A percentile compares a stretch with the other conserved stretches of the same genome.
Evolutionary conservation across 2,329 filamentous ascomycete species (phyloP).

Genomic region (Sclerotinia sclerotiorum): DNA sequence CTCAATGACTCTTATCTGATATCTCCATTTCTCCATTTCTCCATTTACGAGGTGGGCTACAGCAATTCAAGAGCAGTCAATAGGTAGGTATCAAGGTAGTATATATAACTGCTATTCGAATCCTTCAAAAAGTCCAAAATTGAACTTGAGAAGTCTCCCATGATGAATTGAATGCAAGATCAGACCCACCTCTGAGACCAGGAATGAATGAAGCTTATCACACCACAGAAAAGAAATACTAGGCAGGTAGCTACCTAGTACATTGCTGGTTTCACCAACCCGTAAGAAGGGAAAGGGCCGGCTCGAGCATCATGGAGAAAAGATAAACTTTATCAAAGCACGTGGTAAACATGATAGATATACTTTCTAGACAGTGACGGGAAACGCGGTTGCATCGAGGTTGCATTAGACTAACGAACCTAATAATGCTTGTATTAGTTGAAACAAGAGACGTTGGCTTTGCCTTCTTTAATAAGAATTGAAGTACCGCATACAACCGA

Average conservation of each 20-base stretch:
- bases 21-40: too few species aligned
- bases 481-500: neutral
- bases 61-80: neutral
- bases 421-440: constrained; percentile 2
- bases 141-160: neutral
- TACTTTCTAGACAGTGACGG: neutral
- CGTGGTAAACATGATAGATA: constrained; percentile 16
- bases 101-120: neutral
- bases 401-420: neutral
- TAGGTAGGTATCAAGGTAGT: neutral
- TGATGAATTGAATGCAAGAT: neutral
- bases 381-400: neutral
- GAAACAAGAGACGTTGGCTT: neutral
- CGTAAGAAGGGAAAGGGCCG: neutral
- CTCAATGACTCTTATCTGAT: neutral
- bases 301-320: neutral
- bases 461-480: neutral
- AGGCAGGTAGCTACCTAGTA: too few species aligned
- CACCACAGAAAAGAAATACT: too few species aligned
- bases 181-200: neutral
- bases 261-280: neutral
- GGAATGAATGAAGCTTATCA: too few species aligned
- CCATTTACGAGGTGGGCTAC: neutral
- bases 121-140: neutral
- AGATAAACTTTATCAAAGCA: neutral